Evolutionary conservation across 139 green algal species (phyloP).

Genomic region (Pleodorina starrii): DNA sequence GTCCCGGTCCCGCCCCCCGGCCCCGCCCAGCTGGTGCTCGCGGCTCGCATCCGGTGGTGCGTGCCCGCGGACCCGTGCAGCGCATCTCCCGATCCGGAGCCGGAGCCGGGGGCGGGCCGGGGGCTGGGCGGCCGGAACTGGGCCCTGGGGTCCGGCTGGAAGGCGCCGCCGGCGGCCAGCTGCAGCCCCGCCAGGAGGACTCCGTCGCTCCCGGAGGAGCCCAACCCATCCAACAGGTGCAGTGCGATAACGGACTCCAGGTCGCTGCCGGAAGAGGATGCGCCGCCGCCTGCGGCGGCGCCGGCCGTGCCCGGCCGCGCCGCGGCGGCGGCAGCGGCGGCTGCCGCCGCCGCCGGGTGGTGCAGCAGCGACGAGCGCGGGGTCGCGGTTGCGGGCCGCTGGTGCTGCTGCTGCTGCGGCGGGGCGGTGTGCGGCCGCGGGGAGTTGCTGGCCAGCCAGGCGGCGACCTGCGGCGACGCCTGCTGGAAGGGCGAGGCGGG

Average conservation of each 20-base stretch:
- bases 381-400: not conserved
- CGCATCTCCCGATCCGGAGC: not conserved
- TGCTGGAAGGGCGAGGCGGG: not conserved
- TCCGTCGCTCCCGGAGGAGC: not conserved
- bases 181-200: not conserved
- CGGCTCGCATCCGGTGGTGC: too few relatives aligned
- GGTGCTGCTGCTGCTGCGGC: not conserved
- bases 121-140: not conserved
- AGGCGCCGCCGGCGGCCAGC: not conserved
- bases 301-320: not conserved
- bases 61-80: not conserved
- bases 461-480: not conserved
- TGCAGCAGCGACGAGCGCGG: not conserved
- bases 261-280: not conserved
- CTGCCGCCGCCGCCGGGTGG: not conserved
- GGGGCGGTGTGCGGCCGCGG: not conserved
- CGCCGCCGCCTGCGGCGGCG: not conserved
- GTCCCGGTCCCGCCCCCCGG: too few relatives aligned
- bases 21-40: too few relatives aligned
- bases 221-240: slow-evolving; percentile 5
- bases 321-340: not conserved
- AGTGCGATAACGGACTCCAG: slow-evolving; percentile 4
- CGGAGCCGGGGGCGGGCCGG: not conserved
- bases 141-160: not conserved
- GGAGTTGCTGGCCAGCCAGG: not conserved